Conservation (phyloP, 2,329 filamentous ascomycete species). For the Talaromyces pinophilus region DNA sequence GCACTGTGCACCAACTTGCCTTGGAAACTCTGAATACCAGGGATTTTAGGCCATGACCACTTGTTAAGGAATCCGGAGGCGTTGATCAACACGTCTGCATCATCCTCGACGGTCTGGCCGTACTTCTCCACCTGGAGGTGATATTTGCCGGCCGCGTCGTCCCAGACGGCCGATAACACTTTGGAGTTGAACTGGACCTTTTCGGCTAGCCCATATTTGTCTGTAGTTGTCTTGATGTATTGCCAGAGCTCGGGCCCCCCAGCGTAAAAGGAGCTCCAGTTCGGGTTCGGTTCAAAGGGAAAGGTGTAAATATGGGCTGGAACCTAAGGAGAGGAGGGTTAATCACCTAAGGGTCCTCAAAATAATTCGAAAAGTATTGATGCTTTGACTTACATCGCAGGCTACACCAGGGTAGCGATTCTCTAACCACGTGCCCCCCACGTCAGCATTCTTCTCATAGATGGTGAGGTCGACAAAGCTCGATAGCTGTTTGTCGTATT, state of each 20-base stretch:
- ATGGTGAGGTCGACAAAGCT: no score
- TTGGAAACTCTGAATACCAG: no score
- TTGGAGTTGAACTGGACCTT: constrained; percentile 31
- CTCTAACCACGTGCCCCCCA: constrained; percentile 12
- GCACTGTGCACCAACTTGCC: constrained; percentile 32
- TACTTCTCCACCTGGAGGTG: no score
- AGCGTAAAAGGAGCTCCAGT: constrained; percentile 28
- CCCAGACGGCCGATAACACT: constrained; percentile 32
- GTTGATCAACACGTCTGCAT: no score
- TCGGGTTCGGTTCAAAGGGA: constrained; percentile 15
- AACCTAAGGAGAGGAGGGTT: not conserved
- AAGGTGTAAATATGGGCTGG: constrained; percentile 9
- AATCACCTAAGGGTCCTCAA: no score
- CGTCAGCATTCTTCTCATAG: constrained; percentile 22
- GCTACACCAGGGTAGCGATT: constrained; percentile 2
- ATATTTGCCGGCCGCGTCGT: constrained; percentile 30
- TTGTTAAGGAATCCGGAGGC: no score
- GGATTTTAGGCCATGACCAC: no score
- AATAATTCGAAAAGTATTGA: not conserved
- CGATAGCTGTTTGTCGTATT: no score
- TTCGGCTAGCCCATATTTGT: constrained; percentile 32
- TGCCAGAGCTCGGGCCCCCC: constrained; percentile 30
- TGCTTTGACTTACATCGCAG: constrained; percentile 11
- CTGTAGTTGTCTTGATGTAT: constrained; percentile 30
- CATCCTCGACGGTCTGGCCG: no score